These are phyloP conservation scores for Cladochytrium tenue DNA, from an alignment of 371 early-diverging fungal genomes.

Conservation along the genomic window DNA sequence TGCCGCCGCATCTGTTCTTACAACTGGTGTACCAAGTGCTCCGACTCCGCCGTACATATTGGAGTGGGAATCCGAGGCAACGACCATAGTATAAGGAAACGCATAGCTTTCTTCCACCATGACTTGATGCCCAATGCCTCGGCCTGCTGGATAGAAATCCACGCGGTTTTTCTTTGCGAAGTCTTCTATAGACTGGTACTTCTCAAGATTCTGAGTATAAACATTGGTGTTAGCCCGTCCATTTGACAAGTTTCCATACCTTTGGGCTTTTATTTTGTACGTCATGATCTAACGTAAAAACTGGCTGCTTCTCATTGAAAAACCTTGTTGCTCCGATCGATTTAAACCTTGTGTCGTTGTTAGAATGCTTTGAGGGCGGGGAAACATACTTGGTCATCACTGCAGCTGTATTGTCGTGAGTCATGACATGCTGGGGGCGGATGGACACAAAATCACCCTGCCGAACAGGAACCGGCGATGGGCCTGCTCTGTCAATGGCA, in stretches of 20 bases:
- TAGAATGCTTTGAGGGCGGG: not conserved
- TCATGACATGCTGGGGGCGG: conserved; percentile 86
- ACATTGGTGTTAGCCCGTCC: no score
- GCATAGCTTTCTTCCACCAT: conserved; percentile 97
- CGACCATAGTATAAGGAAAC: conserved; percentile 86
- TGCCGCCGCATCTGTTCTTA: conserved; percentile 94
- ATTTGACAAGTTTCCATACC: no score
- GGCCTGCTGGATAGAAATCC: conserved; percentile 91
- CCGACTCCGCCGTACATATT: conserved; percentile 97
- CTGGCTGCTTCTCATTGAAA: conserved; percentile 77
- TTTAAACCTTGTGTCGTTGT: conserved; percentile 64
- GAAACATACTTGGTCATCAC: conserved; percentile 79
- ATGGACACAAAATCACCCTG: conserved; percentile 92
- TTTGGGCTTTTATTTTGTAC: conserved; percentile 89
- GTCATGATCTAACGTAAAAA: conserved; percentile 95
- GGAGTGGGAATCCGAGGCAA: conserved; percentile 96
- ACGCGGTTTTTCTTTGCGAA: conserved; percentile 84
- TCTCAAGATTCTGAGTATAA: conserved; percentile 75
- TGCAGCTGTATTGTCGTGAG: conserved; percentile 95
- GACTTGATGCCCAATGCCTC: conserved; percentile 96
- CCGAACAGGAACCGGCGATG: not conserved
- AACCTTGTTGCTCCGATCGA: conserved; percentile 85
- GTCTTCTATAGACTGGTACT: conserved; percentile 78
- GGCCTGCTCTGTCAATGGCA: conserved; percentile 65
- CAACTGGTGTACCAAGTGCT: conserved; percentile 91